These are phyloP conservation scores for Capsaspora owczarzaki DNA, from an alignment of 78 protist species.

Conservation along the genomic window DNA sequence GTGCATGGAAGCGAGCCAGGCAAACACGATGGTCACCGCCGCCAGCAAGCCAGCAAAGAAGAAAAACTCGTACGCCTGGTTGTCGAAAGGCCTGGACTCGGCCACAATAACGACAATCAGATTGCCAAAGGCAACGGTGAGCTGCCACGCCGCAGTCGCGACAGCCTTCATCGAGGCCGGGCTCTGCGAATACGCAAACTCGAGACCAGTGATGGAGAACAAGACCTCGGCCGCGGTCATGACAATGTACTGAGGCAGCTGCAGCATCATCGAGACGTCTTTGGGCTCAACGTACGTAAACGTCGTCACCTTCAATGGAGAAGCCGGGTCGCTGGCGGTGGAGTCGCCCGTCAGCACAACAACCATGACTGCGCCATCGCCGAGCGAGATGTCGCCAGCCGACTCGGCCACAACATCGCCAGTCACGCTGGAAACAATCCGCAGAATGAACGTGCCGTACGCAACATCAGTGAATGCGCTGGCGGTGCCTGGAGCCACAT, in stretches of 20 bases:
- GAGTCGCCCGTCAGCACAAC: not conserved
- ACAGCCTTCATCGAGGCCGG: slow-evolving; percentile 60
- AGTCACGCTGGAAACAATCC: too few species aligned
- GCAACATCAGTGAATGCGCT: too few species aligned
- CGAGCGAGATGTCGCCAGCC: too few species aligned
- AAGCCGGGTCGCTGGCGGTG: not conserved
- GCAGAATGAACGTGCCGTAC: too few species aligned
- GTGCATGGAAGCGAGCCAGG: not conserved
- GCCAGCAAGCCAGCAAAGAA: slow-evolving; percentile 48
- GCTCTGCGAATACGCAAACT: slow-evolving; percentile 64
- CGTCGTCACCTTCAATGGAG: not conserved
- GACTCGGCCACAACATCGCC: too few species aligned
- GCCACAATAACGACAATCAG: slow-evolving; percentile 58
- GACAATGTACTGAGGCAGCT: slow-evolving; percentile 49
- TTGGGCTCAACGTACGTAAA: not conserved
- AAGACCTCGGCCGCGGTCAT: slow-evolving; percentile 53
- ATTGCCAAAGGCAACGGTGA: slow-evolving; percentile 55
- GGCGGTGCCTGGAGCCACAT: too few species aligned
- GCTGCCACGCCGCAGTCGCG: slow-evolving; percentile 25
- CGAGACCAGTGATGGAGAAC: slow-evolving; percentile 54
- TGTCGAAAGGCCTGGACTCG: slow-evolving; percentile 5
- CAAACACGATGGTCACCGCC: slow-evolving; percentile 24
- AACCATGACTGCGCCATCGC: not conserved
- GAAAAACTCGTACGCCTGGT: slow-evolving; percentile 31
- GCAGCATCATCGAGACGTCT: not conserved